phyloP scores from a whole-genome alignment of 2,329 filamentous ascomycete genomes.

The Coniochaeta prunicola region DNA sequence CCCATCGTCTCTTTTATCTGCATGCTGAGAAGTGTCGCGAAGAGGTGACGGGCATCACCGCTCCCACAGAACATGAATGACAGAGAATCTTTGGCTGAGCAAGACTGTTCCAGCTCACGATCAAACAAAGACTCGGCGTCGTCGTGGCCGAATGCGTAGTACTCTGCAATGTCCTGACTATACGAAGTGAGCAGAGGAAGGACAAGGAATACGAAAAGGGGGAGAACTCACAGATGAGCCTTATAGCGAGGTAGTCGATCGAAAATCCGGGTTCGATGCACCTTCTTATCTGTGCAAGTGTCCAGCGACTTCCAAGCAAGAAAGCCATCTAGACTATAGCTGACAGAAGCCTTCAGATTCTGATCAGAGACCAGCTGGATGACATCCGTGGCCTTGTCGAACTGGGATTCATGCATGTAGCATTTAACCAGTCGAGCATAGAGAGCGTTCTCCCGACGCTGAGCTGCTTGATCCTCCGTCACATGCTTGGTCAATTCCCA shows the following conservation, averaged over 20 bases:
- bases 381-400: constrained; percentile 7
- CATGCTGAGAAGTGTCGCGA: neutral
- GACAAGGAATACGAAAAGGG: neutral
- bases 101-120: neutral
- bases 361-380: constrained; percentile 3
- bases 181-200: neutral
- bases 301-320: neutral
- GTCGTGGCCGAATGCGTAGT: neutral
- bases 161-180: neutral
- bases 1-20: neutral
- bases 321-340: neutral
- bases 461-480: constrained; percentile 1
- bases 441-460: constrained; percentile 6
- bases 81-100: neutral
- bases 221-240: constrained; percentile 7
- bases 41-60: neutral
- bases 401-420: constrained; percentile 7
- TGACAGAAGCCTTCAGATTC: neutral
- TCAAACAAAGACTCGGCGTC: neutral
- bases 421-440: constrained; percentile 13
- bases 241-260: constrained; percentile 13
- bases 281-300: neutral
- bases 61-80: neutral
- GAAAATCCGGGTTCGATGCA: constrained; percentile 3
- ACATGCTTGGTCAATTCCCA: constrained; percentile 5